These are phyloP conservation scores for Botryobasidium botryosum DNA, from an alignment of 768 basidiomycete genomes.

Conservation along the genomic window DNA sequence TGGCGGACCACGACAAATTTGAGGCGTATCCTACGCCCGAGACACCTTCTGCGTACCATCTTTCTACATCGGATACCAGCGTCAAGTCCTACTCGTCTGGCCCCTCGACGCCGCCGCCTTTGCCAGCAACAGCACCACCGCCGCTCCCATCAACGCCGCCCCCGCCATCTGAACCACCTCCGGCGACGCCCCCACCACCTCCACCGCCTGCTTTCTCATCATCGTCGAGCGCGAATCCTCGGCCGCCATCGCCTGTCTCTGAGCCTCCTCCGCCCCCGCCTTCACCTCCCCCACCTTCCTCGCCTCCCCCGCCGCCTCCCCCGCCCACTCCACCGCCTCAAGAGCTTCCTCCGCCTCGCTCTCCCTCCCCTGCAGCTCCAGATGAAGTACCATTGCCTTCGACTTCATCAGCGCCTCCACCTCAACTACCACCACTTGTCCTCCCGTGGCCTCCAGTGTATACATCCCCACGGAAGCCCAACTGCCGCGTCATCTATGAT, in stretches of 20 bases:
- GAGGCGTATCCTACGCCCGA: constrained; percentile 2
- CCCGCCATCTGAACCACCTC: constrained; percentile 16
- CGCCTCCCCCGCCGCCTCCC: constrained; percentile 13
- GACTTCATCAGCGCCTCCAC: constrained; percentile 8
- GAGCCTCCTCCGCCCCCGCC: constrained; percentile 9
- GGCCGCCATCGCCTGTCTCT: constrained; percentile 25
- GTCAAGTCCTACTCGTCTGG: background rate
- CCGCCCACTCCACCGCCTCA: constrained; percentile 11
- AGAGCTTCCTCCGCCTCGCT: constrained; percentile 14
- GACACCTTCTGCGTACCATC: background rate
- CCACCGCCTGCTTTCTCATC: constrained; percentile 17
- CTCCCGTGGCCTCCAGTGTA: constrained; percentile 6
- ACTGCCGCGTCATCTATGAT: constrained; percentile 13
- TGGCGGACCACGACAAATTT: background rate
- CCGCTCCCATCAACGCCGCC: constrained; percentile 19
- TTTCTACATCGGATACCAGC: background rate
- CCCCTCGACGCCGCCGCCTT: background rate
- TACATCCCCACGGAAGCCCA: constrained; percentile 10
- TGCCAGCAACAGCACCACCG: background rate
- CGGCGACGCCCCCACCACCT: constrained; percentile 16
- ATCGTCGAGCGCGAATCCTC: constrained; percentile 21
- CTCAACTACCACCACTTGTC: constrained; percentile 3
- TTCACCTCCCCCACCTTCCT: constrained; percentile 15
- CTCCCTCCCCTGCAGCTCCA: constrained; percentile 1
- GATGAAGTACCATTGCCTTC: background rate